Base-by-base conservation (phyloP, 2,329 filamentous ascomycete species). In the Ophiostoma angusticollis region DNA sequence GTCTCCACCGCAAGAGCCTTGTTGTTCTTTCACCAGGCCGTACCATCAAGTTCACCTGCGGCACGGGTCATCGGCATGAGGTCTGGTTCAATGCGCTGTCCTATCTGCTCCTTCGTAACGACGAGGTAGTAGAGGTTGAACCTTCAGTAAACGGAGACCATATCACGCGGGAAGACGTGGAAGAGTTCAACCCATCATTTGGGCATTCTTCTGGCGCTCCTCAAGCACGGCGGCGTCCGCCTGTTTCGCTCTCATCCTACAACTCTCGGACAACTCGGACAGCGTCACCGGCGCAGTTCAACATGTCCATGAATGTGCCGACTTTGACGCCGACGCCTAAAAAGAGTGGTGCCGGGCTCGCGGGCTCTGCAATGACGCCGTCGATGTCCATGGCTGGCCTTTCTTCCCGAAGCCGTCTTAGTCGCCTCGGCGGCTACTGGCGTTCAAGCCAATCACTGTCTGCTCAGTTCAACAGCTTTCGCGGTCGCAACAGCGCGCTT, bases 61-160 rank as follows among this genome's bases (percentile, higher is more conserved):
- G 84, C 2, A 98, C 91, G 3, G 83, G 85, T 27, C 86, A 95
- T 56, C 74, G 91, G 44, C 91, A 98, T 54, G 91, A 98, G 63
- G 96, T 87, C 1, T 98, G 91, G 91, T 94, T 91, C 69, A 96
- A 96, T 54, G 87, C 91, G 0, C 68, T 98, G 39, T 93, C 85
- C 1, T 98, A 98, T 56, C 72, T 98, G 12, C 70, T 96, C 25
- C 70, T 94, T 22, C 78, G 87, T 32, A 86, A 79, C 19, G 69
- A 75, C 23, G 47, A 48, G 3, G 28, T n/a, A 12, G 31, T 35
- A 11, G 39, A 71, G 16, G 78, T 80, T 27, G 70, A 65, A n/a
- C 70, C 73, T 37, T 60, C 71, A 43, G 67, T 66, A 1, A 46
- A 41, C 19, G 43, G 41, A 9, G 67, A 65, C 28, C 65, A 68